Percentiles rank a stretch among this genome's conserved stretches.
These are phyloP conservation scores for Ogataea pini DNA, from an alignment of 805 yeast genomes.

Conservation along the genomic window DNA sequence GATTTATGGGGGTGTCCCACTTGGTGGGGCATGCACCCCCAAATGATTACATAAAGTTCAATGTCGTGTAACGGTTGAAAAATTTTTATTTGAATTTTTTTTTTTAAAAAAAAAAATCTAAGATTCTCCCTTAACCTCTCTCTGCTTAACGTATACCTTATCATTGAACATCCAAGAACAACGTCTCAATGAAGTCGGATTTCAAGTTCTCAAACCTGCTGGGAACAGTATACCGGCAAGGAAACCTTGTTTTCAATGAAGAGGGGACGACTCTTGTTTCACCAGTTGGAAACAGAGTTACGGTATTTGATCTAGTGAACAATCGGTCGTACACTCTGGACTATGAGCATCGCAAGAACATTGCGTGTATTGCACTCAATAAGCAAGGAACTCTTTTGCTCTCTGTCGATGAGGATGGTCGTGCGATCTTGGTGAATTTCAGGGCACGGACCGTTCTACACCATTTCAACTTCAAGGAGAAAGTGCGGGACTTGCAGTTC, in stretches of 20 bases:
- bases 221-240: slow-evolving; percentile 93
- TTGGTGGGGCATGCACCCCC: not conserved
- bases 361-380: slow-evolving; percentile 78
- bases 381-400: slow-evolving; percentile 76
- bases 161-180: not conserved
- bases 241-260: slow-evolving; percentile 81
- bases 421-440: slow-evolving; percentile 89
- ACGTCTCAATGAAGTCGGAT: slow-evolving; percentile 71
- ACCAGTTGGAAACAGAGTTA: slow-evolving; percentile 93
- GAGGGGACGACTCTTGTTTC: slow-evolving; percentile 83
- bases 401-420: slow-evolving; percentile 86
- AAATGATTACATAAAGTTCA: not conserved
- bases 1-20: not conserved
- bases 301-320: slow-evolving; percentile 82
- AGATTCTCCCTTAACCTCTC: not conserved
- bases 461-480: slow-evolving; percentile 89
- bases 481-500: slow-evolving; percentile 72
- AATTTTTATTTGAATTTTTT: slow-evolving; percentile 6
- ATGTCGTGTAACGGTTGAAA: slow-evolving; percentile 9
- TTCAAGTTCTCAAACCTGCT: slow-evolving; percentile 82
- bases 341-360: slow-evolving; percentile 89
- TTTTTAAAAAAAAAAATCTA: slow-evolving; percentile 1
- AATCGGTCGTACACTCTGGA: slow-evolving; percentile 85
- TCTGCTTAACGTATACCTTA: not conserved
- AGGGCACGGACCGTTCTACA: slow-evolving; percentile 81